A percentile compares a stretch with the other conserved stretches of the same genome.
Evolutionary conservation across 768 basidiomycete genomes (phyloP).

Genomic region (Amanita rubescens): DNA sequence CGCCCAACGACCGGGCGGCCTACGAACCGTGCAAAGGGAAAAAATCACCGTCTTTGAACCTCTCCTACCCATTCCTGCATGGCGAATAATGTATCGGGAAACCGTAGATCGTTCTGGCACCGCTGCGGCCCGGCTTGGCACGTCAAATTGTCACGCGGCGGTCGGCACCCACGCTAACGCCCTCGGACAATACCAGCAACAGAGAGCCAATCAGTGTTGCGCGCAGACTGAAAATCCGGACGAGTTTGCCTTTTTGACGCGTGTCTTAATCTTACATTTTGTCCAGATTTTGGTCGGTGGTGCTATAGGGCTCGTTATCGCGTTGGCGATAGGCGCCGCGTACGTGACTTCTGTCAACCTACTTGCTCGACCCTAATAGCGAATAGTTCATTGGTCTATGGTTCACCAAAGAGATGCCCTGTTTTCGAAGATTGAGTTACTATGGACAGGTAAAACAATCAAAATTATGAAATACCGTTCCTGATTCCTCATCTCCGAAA

Average conservation of each 20-base stretch:
- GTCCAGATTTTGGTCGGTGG: constrained; percentile 70
- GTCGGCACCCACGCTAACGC: constrained; percentile 13
- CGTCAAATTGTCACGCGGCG: constrained; percentile 66
- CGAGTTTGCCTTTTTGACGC: constrained; percentile 12
- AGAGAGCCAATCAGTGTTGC: constrained; percentile 33
- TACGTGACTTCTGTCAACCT: constrained; percentile 15
- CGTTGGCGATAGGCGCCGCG: constrained; percentile 80
- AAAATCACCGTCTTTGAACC: constrained; percentile 97
- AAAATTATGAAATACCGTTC: neutral
- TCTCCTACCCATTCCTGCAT: too few species aligned
- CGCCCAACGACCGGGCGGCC: constrained; percentile 30
- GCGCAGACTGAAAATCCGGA: constrained; percentile 66
- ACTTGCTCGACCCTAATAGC: neutral
- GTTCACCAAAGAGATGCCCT: constrained; percentile 88
- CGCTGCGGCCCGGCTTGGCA: constrained; percentile 82
- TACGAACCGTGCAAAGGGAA: too few species aligned
- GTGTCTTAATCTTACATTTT: neutral
- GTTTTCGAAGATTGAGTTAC: constrained; percentile 75
- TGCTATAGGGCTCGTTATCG: constrained; percentile 61
- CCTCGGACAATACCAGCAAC: constrained; percentile 6
- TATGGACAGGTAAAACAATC: constrained; percentile 81
- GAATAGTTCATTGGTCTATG: constrained; percentile 80
- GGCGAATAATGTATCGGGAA: constrained; percentile 94
- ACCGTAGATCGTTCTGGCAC: constrained; percentile 90
- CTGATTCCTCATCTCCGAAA: constrained; percentile 17